Percentiles rank a stretch among this genome's conserved stretches.
Conservation (phyloP, 2,329 filamentous ascomycete species). For the Trichoderma citrinoviride region DNA sequence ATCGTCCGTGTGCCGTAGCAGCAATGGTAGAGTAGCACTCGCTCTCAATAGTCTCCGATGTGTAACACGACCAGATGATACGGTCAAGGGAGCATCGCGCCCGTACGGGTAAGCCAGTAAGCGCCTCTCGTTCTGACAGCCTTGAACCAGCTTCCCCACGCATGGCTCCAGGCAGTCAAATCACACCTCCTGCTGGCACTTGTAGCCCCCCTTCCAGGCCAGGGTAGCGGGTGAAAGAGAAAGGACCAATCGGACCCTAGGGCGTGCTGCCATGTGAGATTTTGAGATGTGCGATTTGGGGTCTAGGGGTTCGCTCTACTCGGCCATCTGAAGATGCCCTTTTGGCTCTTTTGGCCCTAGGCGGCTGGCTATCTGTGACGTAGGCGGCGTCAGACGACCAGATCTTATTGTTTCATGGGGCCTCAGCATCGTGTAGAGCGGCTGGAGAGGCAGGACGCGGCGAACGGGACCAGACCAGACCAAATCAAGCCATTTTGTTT, state of each 20-base stretch:
- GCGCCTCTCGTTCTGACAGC: conserved; percentile 8
- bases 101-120: neutral
- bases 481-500: neutral
- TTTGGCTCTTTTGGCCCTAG: neutral
- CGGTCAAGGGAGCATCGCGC: conserved; percentile 2
- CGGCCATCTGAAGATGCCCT: conserved; percentile 10
- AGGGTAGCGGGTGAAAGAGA: neutral
- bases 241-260: conserved; percentile 11
- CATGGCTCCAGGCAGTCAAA: neutral
- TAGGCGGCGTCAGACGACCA: conserved; percentile 19
- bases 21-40: conserved; percentile 14
- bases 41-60: conserved; percentile 10
- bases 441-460: neutral
- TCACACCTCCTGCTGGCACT: neutral
- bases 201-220: conserved; percentile 5
- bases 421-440: neutral
- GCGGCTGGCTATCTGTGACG: conserved; percentile 19
- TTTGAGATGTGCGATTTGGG: conserved; percentile 19
- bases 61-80: conserved; percentile 4
- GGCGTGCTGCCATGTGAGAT: conserved; percentile 17
- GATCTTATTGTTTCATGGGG: conserved; percentile 10
- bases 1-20: neutral
- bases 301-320: conserved; percentile 1
- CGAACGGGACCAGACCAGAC: neutral
- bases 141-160: conserved; percentile 17